These are phyloP conservation scores for Microsporum audouinii DNA, from an alignment of 2,329 filamentous ascomycete genomes.

Conservation along the genomic window DNA sequence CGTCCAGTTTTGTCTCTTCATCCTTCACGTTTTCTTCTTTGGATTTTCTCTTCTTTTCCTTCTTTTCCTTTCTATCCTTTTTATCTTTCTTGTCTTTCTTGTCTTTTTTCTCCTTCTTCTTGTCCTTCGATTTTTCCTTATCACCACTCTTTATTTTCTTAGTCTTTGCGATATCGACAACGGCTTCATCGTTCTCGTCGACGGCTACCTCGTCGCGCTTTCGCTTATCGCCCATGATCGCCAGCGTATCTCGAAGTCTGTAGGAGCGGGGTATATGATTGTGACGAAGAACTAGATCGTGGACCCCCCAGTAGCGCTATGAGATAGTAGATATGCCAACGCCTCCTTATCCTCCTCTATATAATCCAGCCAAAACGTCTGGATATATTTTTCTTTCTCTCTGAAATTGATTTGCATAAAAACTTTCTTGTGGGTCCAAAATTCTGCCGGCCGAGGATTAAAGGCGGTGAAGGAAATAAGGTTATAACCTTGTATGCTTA, in stretches of 20 bases:
- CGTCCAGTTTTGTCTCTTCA: constrained; percentile 14
- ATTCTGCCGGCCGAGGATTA: background rate
- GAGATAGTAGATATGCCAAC: background rate
- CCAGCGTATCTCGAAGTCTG: background rate
- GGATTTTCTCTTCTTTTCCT: constrained; percentile 14
- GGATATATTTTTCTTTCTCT: background rate
- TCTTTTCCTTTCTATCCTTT: constrained; percentile 17
- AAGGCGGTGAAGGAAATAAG: constrained; percentile 1
- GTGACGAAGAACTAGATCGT: background rate
- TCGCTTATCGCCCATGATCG: constrained; percentile 16
- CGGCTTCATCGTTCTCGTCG: constrained; percentile 11
- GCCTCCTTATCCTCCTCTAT: background rate
- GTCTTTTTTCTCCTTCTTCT: constrained; percentile 15
- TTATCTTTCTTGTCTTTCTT: constrained; percentile 16
- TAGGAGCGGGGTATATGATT: background rate
- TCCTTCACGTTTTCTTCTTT: constrained; percentile 9
- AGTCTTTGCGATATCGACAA: constrained; percentile 6
- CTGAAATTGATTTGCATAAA: background rate
- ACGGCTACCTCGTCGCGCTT: constrained; percentile 11
- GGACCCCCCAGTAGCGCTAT: background rate
- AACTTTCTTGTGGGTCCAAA: background rate
- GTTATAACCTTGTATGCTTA: background rate
- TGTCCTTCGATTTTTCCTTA: constrained; percentile 9
- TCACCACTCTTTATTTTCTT: constrained; percentile 13
- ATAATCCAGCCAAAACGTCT: background rate